phyloP scores from a whole-genome alignment of 495 filamentous ascomycete species.

The Podospora pseudoanserina region DNA sequence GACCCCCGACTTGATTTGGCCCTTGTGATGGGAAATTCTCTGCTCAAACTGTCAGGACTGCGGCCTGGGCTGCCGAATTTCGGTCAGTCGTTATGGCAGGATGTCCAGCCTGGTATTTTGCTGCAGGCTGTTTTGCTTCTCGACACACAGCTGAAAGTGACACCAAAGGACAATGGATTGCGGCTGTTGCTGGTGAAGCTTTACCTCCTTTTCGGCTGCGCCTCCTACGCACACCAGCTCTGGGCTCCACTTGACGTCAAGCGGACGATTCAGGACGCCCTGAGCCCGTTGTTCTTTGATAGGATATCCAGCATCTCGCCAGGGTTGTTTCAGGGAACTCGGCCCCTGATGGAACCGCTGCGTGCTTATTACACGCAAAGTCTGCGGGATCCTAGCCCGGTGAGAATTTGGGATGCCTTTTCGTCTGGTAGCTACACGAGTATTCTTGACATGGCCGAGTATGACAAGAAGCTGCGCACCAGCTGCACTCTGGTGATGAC shows the following conservation, averaged over 20 bases:
- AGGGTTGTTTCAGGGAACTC: slow-evolving; percentile 35
- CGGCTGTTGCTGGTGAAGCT: slow-evolving; percentile 45
- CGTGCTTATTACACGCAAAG: slow-evolving; percentile 36
- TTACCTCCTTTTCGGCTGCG: slow-evolving; percentile 44
- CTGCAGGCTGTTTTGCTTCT: slow-evolving; percentile 47
- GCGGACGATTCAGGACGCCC: slow-evolving; percentile 47
- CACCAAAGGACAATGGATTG: slow-evolving; percentile 37
- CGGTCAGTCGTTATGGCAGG: slow-evolving; percentile 28
- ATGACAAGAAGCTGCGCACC: slow-evolving; percentile 33
- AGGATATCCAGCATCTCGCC: slow-evolving; percentile 52
- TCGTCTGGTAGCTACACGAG: slow-evolving; percentile 44
- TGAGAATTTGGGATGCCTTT: slow-evolving; percentile 43
- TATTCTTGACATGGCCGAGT: slow-evolving; percentile 38
- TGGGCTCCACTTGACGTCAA: slow-evolving; percentile 48
- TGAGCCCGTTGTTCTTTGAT: slow-evolving; percentile 48
- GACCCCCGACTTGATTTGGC: slow-evolving; percentile 46
- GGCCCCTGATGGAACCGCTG: slow-evolving; percentile 33
- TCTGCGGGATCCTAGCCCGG: slow-evolving; percentile 36
- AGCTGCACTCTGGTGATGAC: slow-evolving; percentile 45
- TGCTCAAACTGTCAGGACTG: slow-evolving; percentile 45
- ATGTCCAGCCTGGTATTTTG: slow-evolving; percentile 32
- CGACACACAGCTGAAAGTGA: slow-evolving; percentile 39
- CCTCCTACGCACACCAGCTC: slow-evolving; percentile 38
- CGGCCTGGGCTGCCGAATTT: slow-evolving; percentile 14
- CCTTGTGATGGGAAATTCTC: slow-evolving; percentile 42